Percentiles rank a stretch among this genome's conserved stretches.
Conservation (phyloP, 352 stramenopile species). For the Saprolegnia diclina region DNA sequence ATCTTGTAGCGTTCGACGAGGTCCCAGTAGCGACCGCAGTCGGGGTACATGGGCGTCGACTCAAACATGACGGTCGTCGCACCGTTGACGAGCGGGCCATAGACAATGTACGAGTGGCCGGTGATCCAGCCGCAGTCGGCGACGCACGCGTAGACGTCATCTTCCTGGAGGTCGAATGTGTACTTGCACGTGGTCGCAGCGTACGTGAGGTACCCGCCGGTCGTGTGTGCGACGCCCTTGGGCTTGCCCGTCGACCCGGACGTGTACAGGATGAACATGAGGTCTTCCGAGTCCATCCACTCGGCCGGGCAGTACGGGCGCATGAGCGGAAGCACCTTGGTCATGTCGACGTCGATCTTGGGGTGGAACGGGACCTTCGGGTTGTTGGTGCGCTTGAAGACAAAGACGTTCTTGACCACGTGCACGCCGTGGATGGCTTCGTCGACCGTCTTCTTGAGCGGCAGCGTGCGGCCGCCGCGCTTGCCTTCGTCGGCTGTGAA, state of each 20-base stretch:
- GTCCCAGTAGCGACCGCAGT: conserved; percentile 95
- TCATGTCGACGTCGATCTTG: conserved; percentile 91
- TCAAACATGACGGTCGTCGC: conserved; percentile 99
- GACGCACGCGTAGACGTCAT: conserved; percentile 93
- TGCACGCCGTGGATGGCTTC: conserved; percentile 81
- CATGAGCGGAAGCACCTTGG: conserved; percentile 79
- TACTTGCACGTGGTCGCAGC: conserved; percentile 90
- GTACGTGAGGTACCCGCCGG: conserved; percentile 93
- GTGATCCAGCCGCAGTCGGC: conserved; percentile 97
- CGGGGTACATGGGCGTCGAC: conserved; percentile 94
- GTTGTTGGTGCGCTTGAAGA: conserved; percentile 89
- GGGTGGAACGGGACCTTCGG: conserved; percentile 66
- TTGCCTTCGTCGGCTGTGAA: conserved; percentile 93
- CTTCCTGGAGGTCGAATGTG: conserved; percentile 90
- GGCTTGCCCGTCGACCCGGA: conserved; percentile 93
- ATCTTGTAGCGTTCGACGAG: conserved; percentile 96
- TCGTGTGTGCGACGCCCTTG: conserved; percentile 95
- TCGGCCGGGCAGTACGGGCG: conserved; percentile 93
- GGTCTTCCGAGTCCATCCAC: conserved; percentile 95
- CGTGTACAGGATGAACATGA: conserved; percentile 98
- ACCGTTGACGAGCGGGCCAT: conserved; percentile 95
- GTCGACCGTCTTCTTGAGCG: conserved; percentile 95
- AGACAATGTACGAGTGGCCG: conserved; percentile 96
- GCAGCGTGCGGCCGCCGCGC: conserved; percentile 88
- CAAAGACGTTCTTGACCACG: conserved; percentile 92